Evolutionary conservation across 1,284 basidiomycete species (phyloP).

Genomic region (Termitomyces sp.): DNA sequence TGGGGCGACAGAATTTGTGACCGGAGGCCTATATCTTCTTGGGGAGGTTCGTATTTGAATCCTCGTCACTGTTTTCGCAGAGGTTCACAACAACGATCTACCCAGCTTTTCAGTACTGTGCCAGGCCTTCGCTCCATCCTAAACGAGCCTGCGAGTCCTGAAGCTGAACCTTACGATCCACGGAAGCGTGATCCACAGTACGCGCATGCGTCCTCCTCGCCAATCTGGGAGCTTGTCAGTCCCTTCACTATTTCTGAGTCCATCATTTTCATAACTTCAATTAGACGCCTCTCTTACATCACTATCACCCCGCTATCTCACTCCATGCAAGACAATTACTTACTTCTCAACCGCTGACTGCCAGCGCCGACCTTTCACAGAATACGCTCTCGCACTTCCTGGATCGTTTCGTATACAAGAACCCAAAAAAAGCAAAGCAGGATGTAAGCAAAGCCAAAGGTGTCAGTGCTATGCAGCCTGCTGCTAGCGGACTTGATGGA

Average conservation of each 20-base stretch:
- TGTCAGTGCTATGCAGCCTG: constrained; percentile 94
- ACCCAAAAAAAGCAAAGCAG: constrained; percentile 74
- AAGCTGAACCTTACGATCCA: constrained; percentile 69
- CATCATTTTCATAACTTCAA: not conserved
- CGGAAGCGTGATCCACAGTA: constrained; percentile 90
- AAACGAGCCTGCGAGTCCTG: constrained; percentile 34
- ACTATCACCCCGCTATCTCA: constrained; percentile 91
- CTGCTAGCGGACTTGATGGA: constrained; percentile 60
- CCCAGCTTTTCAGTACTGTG: constrained; percentile 70
- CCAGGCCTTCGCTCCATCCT: constrained; percentile 72
- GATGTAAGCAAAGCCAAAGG: constrained; percentile 54
- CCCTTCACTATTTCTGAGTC: not conserved
- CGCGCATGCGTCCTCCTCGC: constrained; percentile 78
- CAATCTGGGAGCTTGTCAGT: constrained; percentile 82
- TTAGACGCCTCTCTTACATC: constrained; percentile 73
- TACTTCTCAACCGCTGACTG: constrained; percentile 64
- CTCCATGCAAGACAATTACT: constrained; percentile 86
- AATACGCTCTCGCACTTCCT: constrained; percentile 93
- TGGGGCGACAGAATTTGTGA: constrained; percentile 85
- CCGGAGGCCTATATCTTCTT: constrained; percentile 77
- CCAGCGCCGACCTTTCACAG: constrained; percentile 83
- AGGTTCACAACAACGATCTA: not conserved
- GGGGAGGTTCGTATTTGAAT: constrained; percentile 51
- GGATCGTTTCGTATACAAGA: constrained; percentile 88
- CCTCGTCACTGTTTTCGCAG: not conserved